These are phyloP conservation scores for Brassica hybrid DNA, from an alignment of 441 rosid species.

Conservation along the genomic window DNA sequence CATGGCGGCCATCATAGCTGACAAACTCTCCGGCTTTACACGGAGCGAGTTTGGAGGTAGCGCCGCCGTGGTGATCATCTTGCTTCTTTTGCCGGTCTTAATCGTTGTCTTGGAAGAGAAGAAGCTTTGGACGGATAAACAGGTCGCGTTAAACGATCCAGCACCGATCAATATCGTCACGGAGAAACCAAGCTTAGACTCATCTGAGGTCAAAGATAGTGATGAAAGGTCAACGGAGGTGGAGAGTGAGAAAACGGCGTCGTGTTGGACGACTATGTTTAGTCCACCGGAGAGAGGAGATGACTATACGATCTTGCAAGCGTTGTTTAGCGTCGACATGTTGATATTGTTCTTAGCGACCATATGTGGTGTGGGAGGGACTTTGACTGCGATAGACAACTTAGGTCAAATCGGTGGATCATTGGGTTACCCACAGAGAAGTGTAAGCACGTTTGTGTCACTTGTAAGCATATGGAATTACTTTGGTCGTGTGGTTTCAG, in stretches of 20 bases:
- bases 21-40: conserved; percentile 50
- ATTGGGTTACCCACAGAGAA: conserved; percentile 59
- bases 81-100: conserved; percentile 58
- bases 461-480: conserved; percentile 90
- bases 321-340: conserved; percentile 82
- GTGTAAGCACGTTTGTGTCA: conserved; percentile 75
- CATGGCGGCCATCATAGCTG: conserved; percentile 53
- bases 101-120: conserved; percentile 60
- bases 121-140: conserved; percentile 45
- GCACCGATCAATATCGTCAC: conserved; percentile 50
- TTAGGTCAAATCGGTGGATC: conserved; percentile 76
- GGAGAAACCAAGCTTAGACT: conserved; percentile 37
- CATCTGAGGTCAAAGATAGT: conserved; percentile 19
- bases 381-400: conserved; percentile 73
- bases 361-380: conserved; percentile 75
- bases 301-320: conserved; percentile 78
- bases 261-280: conserved; percentile 66
- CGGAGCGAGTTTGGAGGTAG: conserved; percentile 49
- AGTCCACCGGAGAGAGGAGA: conserved; percentile 73
- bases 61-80: conserved; percentile 48
- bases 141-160: conserved; percentile 42
- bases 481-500: conserved; percentile 68
- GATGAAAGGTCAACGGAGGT: background rate
- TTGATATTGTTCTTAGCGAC: conserved; percentile 62
- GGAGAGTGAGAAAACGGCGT: conserved; percentile 36